Evolutionary conservation across 1,139 yeast species (phyloP).

Genomic region (Yamadazyma spencermartinsiae): DNA sequence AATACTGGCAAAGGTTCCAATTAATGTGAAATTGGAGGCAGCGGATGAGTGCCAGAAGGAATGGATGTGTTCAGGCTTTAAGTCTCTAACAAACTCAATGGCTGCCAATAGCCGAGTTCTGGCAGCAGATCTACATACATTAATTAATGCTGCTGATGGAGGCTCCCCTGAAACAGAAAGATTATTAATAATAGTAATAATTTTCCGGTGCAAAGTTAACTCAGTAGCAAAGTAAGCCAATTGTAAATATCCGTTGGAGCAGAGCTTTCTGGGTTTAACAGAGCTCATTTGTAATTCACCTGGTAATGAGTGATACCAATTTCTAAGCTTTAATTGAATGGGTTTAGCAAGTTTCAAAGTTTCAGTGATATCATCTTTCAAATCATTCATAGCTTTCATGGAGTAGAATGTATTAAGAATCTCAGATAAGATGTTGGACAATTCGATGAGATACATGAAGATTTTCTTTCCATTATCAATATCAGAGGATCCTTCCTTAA

Average conservation of each 20-base stretch:
- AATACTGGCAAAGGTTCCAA: slow-evolving; percentile 84
- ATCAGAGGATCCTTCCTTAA: slow-evolving; percentile 64
- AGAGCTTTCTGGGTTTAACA: slow-evolving; percentile 59
- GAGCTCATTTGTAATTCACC: slow-evolving; percentile 64
- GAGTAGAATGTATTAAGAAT: slow-evolving; percentile 72
- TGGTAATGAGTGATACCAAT: slow-evolving; percentile 86
- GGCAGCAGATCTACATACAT: slow-evolving; percentile 83
- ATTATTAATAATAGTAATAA: slow-evolving; percentile 57
- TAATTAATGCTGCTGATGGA: slow-evolving; percentile 58
- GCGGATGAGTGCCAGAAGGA: slow-evolving; percentile 89
- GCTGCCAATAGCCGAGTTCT: slow-evolving; percentile 78
- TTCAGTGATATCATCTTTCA: slow-evolving; percentile 55
- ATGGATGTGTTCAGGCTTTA: slow-evolving; percentile 79
- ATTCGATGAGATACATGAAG: slow-evolving; percentile 67
- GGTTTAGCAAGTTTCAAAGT: slow-evolving; percentile 82
- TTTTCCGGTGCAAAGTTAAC: slow-evolving; percentile 77
- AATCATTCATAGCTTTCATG: slow-evolving; percentile 58
- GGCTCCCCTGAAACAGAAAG: slow-evolving; percentile 38
- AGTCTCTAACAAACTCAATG: slow-evolving; percentile 71
- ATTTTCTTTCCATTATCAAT: slow-evolving; percentile 71
- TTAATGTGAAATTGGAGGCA: slow-evolving; percentile 71
- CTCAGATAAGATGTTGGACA: slow-evolving; percentile 71
- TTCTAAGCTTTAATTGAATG: slow-evolving; percentile 69
- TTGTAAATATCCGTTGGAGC: slow-evolving; percentile 74
- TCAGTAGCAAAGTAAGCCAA: slow-evolving; percentile 87